Conservation (phyloP, 1,284 basidiomycete species). For the Ustilago crameri region DNA sequence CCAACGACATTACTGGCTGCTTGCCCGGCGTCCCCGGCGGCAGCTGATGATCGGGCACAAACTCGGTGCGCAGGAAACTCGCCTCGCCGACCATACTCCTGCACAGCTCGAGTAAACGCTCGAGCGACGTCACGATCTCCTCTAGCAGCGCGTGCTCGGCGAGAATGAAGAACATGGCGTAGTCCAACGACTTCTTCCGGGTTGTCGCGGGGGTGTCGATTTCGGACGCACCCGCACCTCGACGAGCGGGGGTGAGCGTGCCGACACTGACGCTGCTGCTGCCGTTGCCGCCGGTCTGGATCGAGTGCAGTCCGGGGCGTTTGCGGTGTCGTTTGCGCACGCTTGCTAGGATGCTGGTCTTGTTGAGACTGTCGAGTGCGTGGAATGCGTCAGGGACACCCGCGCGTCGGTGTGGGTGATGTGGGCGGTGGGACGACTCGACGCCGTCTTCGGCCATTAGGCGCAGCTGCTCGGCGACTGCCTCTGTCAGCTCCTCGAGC, state of each 20-base stretch:
- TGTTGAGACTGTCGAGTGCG: constrained; percentile 34
- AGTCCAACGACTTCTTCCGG: constrained; percentile 23
- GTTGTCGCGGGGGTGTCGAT: constrained; percentile 15
- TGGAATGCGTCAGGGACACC: constrained; percentile 35
- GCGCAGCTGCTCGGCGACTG: constrained; percentile 43
- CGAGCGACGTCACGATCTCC: constrained; percentile 51
- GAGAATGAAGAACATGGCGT: constrained; percentile 57
- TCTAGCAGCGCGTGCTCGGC: constrained; percentile 61
- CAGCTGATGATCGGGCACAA: constrained; percentile 27
- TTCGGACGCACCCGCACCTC: constrained; percentile 5
- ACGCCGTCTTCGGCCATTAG: constrained; percentile 16
- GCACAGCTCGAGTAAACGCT: constrained; percentile 51
- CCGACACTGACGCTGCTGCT: constrained; percentile 10
- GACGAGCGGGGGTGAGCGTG: not conserved
- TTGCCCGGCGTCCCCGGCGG: constrained; percentile 1
- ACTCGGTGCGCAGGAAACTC: constrained; percentile 46
- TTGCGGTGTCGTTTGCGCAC: constrained; percentile 31
- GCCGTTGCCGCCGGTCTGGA: constrained; percentile 21
- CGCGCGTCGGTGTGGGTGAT: not conserved
- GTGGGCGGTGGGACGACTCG: not conserved
- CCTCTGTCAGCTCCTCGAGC: constrained; percentile 52
- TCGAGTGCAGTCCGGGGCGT: constrained; percentile 57
- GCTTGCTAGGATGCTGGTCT: constrained; percentile 7
- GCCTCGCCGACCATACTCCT: constrained; percentile 59
- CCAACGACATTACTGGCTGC: no score